A percentile compares a stretch with the other conserved stretches of the same genome.
These are phyloP conservation scores for Blepharisma undulans DNA, from an alignment of 169 alveolate genomes.

Conservation along the genomic window DNA sequence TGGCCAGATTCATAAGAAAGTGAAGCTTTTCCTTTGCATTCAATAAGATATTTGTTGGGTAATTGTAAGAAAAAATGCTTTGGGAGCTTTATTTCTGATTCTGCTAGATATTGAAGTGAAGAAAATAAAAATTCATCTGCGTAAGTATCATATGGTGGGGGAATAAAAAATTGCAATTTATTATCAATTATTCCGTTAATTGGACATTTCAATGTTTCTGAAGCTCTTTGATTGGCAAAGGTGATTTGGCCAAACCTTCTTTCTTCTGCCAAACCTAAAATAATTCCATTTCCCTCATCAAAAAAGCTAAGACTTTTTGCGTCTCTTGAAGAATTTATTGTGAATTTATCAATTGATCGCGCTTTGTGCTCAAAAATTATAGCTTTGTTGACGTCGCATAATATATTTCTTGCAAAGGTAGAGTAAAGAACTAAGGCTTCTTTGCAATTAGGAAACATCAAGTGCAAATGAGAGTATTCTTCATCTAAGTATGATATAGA, in stretches of 20 bases:
- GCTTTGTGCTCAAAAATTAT: background rate
- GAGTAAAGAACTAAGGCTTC: background rate
- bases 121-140: background rate
- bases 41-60: background rate
- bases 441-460: background rate
- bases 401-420: background rate
- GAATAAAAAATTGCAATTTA: background rate
- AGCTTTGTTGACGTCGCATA: background rate
- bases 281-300: conserved; percentile 9
- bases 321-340: background rate
- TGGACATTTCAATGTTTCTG: background rate
- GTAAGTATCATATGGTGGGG: background rate
- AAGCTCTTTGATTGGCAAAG: background rate
- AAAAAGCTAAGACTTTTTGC: background rate
- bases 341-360: background rate
- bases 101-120: background rate
- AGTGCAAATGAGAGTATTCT: background rate
- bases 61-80: background rate
- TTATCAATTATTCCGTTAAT: background rate
- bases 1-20: background rate
- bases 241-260: background rate
- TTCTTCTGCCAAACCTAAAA: background rate
- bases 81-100: background rate
- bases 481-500: background rate
- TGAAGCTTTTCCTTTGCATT: background rate